Evolutionary conservation across 2,329 filamentous ascomycete genomes (phyloP).

Genomic region (Akanthomyces uredinophilus): DNA sequence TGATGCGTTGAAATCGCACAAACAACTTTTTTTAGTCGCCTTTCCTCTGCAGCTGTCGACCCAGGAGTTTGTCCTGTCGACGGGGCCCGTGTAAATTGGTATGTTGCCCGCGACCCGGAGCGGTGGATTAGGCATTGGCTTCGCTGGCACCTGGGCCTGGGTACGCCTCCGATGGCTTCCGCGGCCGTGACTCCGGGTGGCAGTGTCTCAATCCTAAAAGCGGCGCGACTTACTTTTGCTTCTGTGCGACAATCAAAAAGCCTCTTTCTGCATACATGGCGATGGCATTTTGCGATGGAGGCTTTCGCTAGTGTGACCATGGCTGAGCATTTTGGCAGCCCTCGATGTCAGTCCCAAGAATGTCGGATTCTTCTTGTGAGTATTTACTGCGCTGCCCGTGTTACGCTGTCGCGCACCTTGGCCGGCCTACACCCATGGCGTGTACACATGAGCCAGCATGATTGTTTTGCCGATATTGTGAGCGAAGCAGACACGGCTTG

Average conservation of each 20-base stretch:
- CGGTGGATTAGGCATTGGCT: background rate
- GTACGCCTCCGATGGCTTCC: background rate
- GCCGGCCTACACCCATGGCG: background rate
- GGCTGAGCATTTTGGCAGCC: background rate
- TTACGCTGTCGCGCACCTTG: background rate
- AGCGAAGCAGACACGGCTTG: background rate
- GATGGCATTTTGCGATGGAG: background rate
- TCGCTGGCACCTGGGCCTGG: background rate
- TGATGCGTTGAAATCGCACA: background rate
- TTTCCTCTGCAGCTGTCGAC: no score
- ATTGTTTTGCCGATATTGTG: background rate
- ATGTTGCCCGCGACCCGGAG: background rate
- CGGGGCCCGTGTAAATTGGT: background rate
- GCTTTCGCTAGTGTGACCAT: background rate
- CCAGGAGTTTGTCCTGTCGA: background rate
- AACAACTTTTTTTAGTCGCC: background rate
- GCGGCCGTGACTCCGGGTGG: background rate
- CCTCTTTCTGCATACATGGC: background rate
- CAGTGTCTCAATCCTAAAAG: background rate
- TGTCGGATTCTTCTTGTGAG: background rate
- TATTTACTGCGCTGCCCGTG: background rate
- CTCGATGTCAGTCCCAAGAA: background rate
- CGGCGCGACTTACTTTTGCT: slow-evolving; percentile 1
- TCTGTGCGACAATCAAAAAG: background rate
- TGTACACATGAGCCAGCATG: background rate